Conservation (phyloP, 768 basidiomycete genomes). For the Kondoa malvinella region DNA sequence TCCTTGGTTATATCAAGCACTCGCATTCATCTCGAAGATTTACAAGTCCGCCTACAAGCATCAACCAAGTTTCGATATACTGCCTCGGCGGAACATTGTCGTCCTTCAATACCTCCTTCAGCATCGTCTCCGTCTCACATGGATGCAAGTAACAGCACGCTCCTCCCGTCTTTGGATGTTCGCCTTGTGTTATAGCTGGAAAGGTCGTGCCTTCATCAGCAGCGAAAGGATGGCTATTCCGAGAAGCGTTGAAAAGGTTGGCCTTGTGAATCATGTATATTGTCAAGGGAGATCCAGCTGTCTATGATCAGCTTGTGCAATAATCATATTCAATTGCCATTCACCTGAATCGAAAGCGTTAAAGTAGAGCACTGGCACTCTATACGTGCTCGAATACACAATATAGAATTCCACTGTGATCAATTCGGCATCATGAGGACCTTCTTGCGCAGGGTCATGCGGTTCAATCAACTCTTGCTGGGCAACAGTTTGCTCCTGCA, state of each 20-base stretch:
- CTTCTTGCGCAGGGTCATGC: not conserved
- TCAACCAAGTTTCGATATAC: not conserved
- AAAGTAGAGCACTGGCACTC: not conserved
- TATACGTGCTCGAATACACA: not conserved
- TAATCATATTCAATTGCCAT: no score
- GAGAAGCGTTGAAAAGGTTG: not conserved
- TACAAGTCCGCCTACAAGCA: not conserved
- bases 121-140: slow-evolving; percentile 51
- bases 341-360: not conserved
- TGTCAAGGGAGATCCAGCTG: not conserved
- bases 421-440: not conserved
- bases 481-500: not conserved
- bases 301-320: not conserved
- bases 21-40: not conserved
- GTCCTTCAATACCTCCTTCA: slow-evolving; percentile 48
- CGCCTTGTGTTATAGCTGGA: slow-evolving; percentile 51
- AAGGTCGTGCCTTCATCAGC: not conserved
- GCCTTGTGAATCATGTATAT: not conserved
- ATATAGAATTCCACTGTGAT: not conserved
- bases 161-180: slow-evolving; percentile 58
- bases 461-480: not conserved
- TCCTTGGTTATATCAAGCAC: not conserved
- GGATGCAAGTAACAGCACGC: slow-evolving; percentile 79
- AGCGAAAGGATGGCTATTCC: not conserved
- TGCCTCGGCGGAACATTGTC: not conserved